Evolutionary conservation across 176 grass and related monocot species (phyloP).

Genomic region (Sorghum bicolor): Sorghum_bicolor_NCBIv3 NC_012875.2:47853001-47853500

Average conservation of each 20-base stretch:
- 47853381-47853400: background rate
- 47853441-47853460: background rate
- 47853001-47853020: background rate
- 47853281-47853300: background rate
- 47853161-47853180: background rate
- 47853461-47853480: background rate
- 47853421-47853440: conserved; percentile 6
- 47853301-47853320: background rate
- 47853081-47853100: background rate
- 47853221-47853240: background rate
- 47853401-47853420: background rate
- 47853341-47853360: background rate
- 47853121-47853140: background rate
- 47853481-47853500: background rate
- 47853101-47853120: background rate
- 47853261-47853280: conserved; percentile 1
- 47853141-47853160: background rate
- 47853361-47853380: background rate
- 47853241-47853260: conserved; percentile 8
- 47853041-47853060: background rate
- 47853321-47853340: background rate
- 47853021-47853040: background rate
- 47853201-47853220: background rate
- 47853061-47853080: background rate
- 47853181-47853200: background rate